Evolutionary conservation across 176 grass and related monocot species (phyloP), one percentile per base, ranked within the genome.

Genomic region (Carex littledalei): DNA sequence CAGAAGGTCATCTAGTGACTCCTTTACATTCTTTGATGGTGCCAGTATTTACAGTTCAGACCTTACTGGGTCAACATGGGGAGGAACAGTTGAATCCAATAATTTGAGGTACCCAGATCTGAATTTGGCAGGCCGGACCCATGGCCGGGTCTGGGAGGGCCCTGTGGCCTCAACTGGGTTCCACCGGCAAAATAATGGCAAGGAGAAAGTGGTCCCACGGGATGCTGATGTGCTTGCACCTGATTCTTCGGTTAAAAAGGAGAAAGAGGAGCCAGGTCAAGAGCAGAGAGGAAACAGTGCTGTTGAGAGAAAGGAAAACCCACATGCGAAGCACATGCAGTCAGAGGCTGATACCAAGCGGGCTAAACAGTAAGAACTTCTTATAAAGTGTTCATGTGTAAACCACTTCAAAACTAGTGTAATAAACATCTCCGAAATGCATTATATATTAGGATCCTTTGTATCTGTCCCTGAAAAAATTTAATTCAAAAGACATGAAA

Each of bases 1-100:
- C 85, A 93, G 96, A 45, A 88, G 96, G 63, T 99, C 96, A 57
- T 94, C 91, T 1, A 99, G 96, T 45, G 96, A 99, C 63, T 95
- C 96, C 0, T 99, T 94, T 26, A 90, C 96, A 4, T 63, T 93
- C 78, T 90, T 99, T 12, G 90, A 91, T 1, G 89, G 88, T 1
- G 54, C 88, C 0, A 86, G 85, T 52, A 52, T 86, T 32, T 87
- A 83, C 50, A 68, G 87, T 81, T 82, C 65, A 61, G 66, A 75
- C 16, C 86, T 87, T 60, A 90, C 92, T 55, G 93, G 68, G 11
- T 87, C 84, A 2, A 64, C 71, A 8, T 88, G 87, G 88, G 85
- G 87, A 1, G 83, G 78, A 15, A 84, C 83, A 55, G 81, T 88
- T 81, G 92, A 92, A 64, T 84, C 85, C 29, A 78, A 80, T 63